Evolutionary conservation across 768 basidiomycete species (phyloP).

Genomic region (Macrolepiota albuminosa): DNA sequence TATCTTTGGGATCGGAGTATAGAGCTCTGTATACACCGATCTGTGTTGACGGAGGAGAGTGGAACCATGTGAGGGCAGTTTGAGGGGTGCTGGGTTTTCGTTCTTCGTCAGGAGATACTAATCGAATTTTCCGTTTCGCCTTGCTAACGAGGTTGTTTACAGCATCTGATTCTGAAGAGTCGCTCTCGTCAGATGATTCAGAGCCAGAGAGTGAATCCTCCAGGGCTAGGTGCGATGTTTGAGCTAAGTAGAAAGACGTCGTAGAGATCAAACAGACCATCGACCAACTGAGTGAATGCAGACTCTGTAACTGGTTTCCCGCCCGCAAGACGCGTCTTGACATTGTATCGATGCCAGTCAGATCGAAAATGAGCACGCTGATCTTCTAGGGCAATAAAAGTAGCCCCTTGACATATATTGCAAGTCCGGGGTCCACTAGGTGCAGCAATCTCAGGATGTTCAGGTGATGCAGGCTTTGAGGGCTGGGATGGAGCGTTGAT

Average conservation of each 20-base stretch:
- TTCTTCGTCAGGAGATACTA: constrained; percentile 41
- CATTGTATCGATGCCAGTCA: constrained; percentile 99
- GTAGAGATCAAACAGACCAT: constrained; percentile 46
- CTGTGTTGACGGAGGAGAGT: constrained; percentile 82
- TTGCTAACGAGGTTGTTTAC: constrained; percentile 66
- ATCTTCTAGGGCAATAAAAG: constrained; percentile 72
- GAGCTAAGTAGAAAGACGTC: constrained; percentile 1
- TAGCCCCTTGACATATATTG: constrained; percentile 64
- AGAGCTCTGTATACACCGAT: constrained; percentile 82
- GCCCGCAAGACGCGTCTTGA: constrained; percentile 72
- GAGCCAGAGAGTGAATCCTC: constrained; percentile 93
- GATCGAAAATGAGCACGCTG: constrained; percentile 86
- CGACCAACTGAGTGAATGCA: constrained; percentile 74
- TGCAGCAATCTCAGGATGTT: constrained; percentile 23
- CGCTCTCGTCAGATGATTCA: constrained; percentile 62
- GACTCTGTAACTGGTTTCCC: constrained; percentile 60
- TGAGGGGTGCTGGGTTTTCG: constrained; percentile 29
- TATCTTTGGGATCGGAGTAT: constrained; percentile 48
- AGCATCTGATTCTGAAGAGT: constrained; percentile 55
- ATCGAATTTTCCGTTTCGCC: constrained; percentile 42
- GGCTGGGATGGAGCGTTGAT: constrained; percentile 30
- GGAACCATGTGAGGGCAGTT: constrained; percentile 87
- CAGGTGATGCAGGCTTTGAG: constrained; percentile 30
- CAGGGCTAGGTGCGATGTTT: constrained; percentile 40
- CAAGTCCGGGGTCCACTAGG: constrained; percentile 52